Percentiles rank a stretch among this genome's conserved stretches.
Evolutionary conservation across 768 basidiomycete species (phyloP).

Genomic region (Serendipita vermifera): DNA sequence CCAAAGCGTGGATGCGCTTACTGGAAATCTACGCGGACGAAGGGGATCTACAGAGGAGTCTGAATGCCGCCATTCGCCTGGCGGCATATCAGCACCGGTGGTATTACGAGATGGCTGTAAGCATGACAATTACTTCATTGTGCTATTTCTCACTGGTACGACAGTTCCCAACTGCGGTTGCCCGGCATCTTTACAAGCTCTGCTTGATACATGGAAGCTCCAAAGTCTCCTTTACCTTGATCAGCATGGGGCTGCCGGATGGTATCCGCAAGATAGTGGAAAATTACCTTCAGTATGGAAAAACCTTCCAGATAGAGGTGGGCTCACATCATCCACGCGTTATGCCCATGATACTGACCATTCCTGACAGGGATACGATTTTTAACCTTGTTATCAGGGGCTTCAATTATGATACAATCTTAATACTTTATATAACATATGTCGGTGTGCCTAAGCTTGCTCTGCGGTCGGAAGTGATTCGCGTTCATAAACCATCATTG

Average conservation of each 20-base stretch:
- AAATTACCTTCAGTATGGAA: conserved; percentile 77
- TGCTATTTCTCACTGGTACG: background rate
- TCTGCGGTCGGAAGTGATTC: too few species aligned
- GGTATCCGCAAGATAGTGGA: conserved; percentile 88
- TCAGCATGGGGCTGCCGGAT: conserved; percentile 90
- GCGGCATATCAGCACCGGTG: conserved; percentile 69
- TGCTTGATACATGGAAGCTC: conserved; percentile 86
- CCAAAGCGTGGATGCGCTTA: conserved; percentile 86
- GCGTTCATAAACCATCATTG: too few species aligned
- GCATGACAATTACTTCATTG: background rate
- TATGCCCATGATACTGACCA: too few species aligned
- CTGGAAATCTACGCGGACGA: conserved; percentile 97
- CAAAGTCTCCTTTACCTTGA: conserved; percentile 83
- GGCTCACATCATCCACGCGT: too few species aligned
- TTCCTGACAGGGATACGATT: too few species aligned
- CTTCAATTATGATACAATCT: too few species aligned
- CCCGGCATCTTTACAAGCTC: conserved; percentile 83
- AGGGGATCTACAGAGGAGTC: conserved; percentile 77
- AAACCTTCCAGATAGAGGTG: conserved; percentile 75
- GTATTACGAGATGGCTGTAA: conserved; percentile 6
- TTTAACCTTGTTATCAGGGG: too few species aligned
- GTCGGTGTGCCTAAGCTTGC: too few species aligned
- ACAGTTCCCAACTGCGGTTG: conserved; percentile 84
- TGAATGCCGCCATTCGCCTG: conserved; percentile 86
- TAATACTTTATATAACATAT: too few species aligned